phyloP scores from a whole-genome alignment of 78 protist species.

The Guillardia theta region DNA sequence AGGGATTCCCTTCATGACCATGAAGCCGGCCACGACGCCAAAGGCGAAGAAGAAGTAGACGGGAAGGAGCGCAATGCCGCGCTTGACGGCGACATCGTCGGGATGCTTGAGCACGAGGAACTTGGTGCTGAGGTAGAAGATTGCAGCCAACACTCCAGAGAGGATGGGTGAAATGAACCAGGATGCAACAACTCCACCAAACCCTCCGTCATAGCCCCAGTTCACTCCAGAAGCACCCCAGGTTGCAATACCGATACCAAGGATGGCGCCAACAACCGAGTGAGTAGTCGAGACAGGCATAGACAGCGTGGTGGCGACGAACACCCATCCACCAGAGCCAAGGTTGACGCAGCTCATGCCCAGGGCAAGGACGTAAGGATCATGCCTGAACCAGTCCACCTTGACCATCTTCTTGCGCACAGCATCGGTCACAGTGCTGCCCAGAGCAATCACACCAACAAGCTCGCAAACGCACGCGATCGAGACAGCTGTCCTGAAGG shows the following conservation, averaged over 20 bases:
- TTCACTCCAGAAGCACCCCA: neutral
- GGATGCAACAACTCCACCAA: slow-evolving; percentile 20
- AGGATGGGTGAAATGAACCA: slow-evolving; percentile 58
- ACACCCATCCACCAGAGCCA: neutral
- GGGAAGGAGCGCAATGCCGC: slow-evolving; percentile 17
- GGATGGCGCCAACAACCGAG: slow-evolving; percentile 54
- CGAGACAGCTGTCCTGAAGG: neutral
- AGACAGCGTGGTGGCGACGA: neutral
- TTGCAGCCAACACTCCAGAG: slow-evolving; percentile 10
- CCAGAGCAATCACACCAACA: slow-evolving; percentile 28
- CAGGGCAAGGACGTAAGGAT: slow-evolving; percentile 34
- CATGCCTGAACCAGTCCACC: neutral
- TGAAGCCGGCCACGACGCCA: slow-evolving; percentile 21
- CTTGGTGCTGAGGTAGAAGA: slow-evolving; percentile 39
- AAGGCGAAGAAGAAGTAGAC: neutral
- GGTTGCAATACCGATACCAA: slow-evolving; percentile 44
- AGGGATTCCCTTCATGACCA: slow-evolving; percentile 33
- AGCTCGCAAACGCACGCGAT: slow-evolving; percentile 38
- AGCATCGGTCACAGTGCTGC: neutral
- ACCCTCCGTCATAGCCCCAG: neutral
- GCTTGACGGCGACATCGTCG: neutral
- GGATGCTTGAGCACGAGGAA: neutral
- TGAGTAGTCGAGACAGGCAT: slow-evolving; percentile 75
- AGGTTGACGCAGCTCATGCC: neutral
- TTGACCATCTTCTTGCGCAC: neutral